A percentile compares a stretch with the other conserved stretches of the same genome.
Conservation (phyloP, 441 rosid species). For the Macaranga tanarius region DNA sequence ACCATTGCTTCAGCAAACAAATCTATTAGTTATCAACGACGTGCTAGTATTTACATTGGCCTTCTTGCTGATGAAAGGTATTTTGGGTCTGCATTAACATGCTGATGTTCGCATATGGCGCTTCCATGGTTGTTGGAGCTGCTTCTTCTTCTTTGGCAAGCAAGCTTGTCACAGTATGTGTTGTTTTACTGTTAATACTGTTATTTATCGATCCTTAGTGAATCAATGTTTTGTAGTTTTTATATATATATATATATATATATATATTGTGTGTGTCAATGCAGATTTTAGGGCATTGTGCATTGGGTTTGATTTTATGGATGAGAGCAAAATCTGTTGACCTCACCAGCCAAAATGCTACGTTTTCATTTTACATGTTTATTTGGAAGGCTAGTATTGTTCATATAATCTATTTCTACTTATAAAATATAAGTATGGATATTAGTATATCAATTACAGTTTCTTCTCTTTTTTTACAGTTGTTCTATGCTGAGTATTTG, state of each 20-base stretch:
- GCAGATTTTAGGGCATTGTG: constrained; percentile 28
- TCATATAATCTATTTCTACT: too few species aligned
- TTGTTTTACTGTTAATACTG: too few species aligned
- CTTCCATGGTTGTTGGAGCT: constrained; percentile 28
- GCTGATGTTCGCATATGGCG: constrained; percentile 32
- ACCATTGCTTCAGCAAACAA: too few species aligned
- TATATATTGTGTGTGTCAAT: background rate
- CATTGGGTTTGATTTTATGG: constrained; percentile 25
- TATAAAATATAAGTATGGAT: too few species aligned
- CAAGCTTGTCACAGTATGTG: constrained; percentile 29
- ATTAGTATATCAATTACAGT: too few species aligned
- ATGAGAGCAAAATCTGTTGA: constrained; percentile 26
- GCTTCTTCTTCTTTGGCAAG: constrained; percentile 21
- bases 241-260: too few species aligned
- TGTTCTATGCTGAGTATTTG: too few species aligned
- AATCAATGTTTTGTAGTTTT: too few species aligned
- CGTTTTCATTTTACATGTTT: constrained; percentile 34
- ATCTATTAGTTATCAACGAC: too few species aligned
- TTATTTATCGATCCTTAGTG: too few species aligned
- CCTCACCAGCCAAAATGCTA: constrained; percentile 23
- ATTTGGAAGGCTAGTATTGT: constrained; percentile 35
- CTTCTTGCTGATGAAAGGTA: constrained; percentile 18
- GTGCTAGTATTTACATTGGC: background rate
- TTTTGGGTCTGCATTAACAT: constrained; percentile 35
- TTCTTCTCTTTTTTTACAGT: too few species aligned